phyloP scores from a whole-genome alignment of 2,329 filamentous ascomycete genomes.

The Calonectria pseudoreteaudii region DNA sequence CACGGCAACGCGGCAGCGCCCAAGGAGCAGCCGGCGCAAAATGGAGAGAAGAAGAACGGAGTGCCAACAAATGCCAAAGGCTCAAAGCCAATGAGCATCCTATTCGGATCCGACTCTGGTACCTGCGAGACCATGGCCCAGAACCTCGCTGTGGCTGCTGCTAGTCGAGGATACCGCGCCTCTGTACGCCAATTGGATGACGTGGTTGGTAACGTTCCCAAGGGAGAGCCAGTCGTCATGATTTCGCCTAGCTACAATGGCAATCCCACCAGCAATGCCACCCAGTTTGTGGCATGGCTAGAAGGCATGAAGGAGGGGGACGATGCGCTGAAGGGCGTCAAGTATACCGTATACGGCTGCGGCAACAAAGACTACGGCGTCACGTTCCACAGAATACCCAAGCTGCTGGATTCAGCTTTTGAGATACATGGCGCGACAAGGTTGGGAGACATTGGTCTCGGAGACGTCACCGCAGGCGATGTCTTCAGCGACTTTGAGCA shows the following conservation, averaged over 20 bases:
- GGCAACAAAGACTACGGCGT: slow-evolving; percentile 65
- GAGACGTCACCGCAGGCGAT: slow-evolving; percentile 68
- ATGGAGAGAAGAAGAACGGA: slow-evolving; percentile 14
- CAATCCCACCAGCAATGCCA: slow-evolving; percentile 76
- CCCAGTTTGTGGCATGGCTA: slow-evolving; percentile 74
- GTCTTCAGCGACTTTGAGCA: slow-evolving; percentile 72
- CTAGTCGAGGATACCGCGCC: slow-evolving; percentile 65
- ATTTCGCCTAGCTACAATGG: slow-evolving; percentile 79
- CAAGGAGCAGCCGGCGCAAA: slow-evolving; percentile 4
- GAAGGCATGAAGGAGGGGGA: slow-evolving; percentile 59
- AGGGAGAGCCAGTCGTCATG: slow-evolving; percentile 68
- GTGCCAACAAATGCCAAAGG: background rate
- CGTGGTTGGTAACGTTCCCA: slow-evolving; percentile 64
- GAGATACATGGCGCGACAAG: slow-evolving; percentile 40
- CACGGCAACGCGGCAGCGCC: slow-evolving; percentile 29
- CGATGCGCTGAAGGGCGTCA: slow-evolving; percentile 60
- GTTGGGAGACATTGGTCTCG: slow-evolving; percentile 57
- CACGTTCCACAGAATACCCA: slow-evolving; percentile 74
- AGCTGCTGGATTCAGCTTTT: slow-evolving; percentile 64
- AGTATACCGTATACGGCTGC: slow-evolving; percentile 77
- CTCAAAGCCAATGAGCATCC: background rate
- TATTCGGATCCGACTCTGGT: slow-evolving; percentile 77
- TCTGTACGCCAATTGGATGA: slow-evolving; percentile 68
- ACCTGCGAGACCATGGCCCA: slow-evolving; percentile 76
- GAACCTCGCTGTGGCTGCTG: slow-evolving; percentile 66